Base-by-base conservation (phyloP, 257 asterid genomes). In the Solanum lycopersicoides region DNA sequence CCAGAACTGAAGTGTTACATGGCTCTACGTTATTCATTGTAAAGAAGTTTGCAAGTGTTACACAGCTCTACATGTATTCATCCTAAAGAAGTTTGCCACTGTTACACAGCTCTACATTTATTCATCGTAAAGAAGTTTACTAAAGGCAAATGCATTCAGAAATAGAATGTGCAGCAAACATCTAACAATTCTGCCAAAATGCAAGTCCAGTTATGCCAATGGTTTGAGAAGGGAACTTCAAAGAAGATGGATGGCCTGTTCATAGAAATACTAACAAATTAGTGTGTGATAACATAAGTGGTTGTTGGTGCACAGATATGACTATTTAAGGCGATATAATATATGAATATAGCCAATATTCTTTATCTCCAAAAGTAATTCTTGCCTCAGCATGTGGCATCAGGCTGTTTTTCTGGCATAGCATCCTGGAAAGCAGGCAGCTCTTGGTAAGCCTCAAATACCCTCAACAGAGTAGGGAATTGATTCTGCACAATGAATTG, bases 381-480 rank as follows among this genome's bases (percentile, higher is more conserved):
- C 30, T 28, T 28, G 30, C 86, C 84, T 92, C 88, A 89, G 91
- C 89, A 8, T 94, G 93, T n/a, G 28, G 97, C 34, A 89, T 92
- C 97, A 56, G 93, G 93, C 87, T 94, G 97, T 69, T 90, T 94
- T 89, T 86, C 93, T 9, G 95, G 95, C 93, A 90, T 85, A 69
- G 95, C 96, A 86, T 86, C 92, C 73, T 66, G 87, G 83, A 93
- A 92, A 85, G 94, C 95, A 39, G 93, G 90, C 86, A 90, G 90
- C 89, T 89, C 90, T 37, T 74, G 84, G 89, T 93, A 93, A 53
- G 95, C 88, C 84, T 92, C 89, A 8, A 82, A 88, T 28, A 91
- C 45, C 93, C 89, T 92, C 11, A 86, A 85, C 66, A 93, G 90
- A 41, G 86, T 60, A 45, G 97, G 97, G 87, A 89, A 94, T 69